Evolutionary conservation across 2,329 filamentous ascomycete species (phyloP).

Genomic region (Cucurbitaria berberidis): DNA sequence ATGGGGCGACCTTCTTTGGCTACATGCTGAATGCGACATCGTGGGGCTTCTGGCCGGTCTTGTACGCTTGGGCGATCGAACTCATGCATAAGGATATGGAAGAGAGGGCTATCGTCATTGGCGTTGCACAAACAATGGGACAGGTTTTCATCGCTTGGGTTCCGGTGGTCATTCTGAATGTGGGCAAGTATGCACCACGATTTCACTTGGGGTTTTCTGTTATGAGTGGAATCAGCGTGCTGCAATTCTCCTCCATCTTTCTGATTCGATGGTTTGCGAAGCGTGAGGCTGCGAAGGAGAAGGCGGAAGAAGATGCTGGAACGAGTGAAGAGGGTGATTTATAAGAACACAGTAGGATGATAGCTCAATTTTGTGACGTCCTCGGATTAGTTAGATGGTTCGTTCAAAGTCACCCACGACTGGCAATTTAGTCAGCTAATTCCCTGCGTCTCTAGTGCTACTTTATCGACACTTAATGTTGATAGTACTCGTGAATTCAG

Average conservation of each 20-base stretch:
- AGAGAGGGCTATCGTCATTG: constrained; percentile 53
- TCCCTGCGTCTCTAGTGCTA: too few relatives aligned
- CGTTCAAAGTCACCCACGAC: neutral
- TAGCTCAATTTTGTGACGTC: neutral
- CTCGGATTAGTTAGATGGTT: neutral
- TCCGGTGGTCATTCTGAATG: constrained; percentile 26
- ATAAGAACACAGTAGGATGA: neutral
- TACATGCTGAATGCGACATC: constrained; percentile 22
- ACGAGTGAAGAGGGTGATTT: neutral
- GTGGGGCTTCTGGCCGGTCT: constrained; percentile 19
- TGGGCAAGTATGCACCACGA: constrained; percentile 16
- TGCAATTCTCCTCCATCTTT: constrained; percentile 13
- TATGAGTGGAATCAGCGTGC: constrained; percentile 14
- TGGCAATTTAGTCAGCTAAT: too few relatives aligned
- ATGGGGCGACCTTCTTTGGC: constrained; percentile 20
- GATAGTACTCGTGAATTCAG: too few relatives aligned
- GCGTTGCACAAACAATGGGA: constrained; percentile 53
- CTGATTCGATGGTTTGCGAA: constrained; percentile 7
- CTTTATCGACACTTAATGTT: too few relatives aligned
- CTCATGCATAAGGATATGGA: constrained; percentile 53
- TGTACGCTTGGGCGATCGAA: constrained; percentile 54
- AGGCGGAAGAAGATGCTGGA: neutral
- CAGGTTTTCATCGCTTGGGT: constrained; percentile 56
- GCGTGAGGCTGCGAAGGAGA: constrained; percentile 7
- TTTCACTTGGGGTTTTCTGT: constrained; percentile 13